A percentile compares a stretch with the other conserved stretches of the same genome.
phyloP scores from a whole-genome alignment of 495 filamentous ascomycete genomes.

The Neurospora sp. region DNA sequence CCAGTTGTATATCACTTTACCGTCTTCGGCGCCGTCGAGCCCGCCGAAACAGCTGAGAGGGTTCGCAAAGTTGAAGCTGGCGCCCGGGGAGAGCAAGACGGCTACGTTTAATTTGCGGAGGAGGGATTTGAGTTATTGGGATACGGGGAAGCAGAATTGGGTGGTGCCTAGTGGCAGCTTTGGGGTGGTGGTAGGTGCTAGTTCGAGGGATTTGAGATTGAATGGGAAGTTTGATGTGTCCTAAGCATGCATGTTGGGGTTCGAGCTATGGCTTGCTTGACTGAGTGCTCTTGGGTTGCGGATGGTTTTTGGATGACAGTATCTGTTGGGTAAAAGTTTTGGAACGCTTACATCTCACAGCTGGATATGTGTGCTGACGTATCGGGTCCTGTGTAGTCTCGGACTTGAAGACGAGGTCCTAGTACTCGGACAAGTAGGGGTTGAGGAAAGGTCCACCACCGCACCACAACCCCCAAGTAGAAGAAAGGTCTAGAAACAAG shows the following conservation, averaged over 20 bases:
- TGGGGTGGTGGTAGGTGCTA: conserved; percentile 38
- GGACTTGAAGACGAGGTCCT: neutral
- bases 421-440: too few species aligned
- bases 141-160: conserved; percentile 39
- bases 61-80: conserved; percentile 45
- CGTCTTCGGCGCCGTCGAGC: conserved; percentile 36
- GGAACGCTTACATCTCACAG: neutral
- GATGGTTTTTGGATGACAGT: too few species aligned
- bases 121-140: conserved; percentile 51
- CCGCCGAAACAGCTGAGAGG: conserved; percentile 47
- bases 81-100: conserved; percentile 30
- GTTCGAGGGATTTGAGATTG: conserved; percentile 37
- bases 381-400: neutral
- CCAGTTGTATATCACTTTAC: conserved; percentile 47
- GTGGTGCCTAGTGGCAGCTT: conserved; percentile 40
- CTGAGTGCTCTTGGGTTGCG: too few species aligned
- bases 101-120: conserved; percentile 40
- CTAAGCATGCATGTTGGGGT: too few species aligned
- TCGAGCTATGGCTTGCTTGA: too few species aligned
- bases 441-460: too few species aligned
- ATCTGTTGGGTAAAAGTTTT: neutral
- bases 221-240: conserved; percentile 20
- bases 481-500: neutral
- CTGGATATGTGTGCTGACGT: neutral
- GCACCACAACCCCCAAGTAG: neutral